Conservation (phyloP, 108 stramenopile species). For the Cylindrotheca fusiformis region DNA sequence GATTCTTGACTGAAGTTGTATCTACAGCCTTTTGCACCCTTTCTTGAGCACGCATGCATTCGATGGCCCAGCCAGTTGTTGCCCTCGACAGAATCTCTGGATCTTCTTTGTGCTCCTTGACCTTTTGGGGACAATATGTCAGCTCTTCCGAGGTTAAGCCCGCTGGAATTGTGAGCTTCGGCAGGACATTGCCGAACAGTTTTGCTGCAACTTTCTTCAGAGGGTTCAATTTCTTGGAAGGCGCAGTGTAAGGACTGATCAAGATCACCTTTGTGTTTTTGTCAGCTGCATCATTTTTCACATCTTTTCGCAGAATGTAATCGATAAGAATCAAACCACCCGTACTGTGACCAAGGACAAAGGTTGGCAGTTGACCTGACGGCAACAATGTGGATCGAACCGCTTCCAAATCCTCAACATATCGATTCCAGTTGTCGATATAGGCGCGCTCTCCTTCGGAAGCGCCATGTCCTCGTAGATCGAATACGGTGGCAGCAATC, state of each 20-base stretch:
- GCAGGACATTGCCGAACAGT: slow-evolving; percentile 5
- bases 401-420: slow-evolving; percentile 19
- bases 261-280: slow-evolving; percentile 13
- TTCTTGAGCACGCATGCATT: slow-evolving; percentile 9
- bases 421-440: slow-evolving; percentile 10
- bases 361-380: slow-evolving; percentile 6
- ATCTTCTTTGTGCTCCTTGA: slow-evolving; percentile 22
- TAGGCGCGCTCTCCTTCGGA: slow-evolving; percentile 19
- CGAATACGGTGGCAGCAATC: slow-evolving; percentile 18
- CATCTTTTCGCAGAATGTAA: slow-evolving; percentile 5
- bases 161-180: slow-evolving; percentile 13
- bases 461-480: slow-evolving; percentile 30
- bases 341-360: slow-evolving; percentile 23
- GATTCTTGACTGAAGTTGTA: slow-evolving; percentile 1
- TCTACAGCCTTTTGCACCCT: neutral
- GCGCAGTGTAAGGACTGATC: slow-evolving; percentile 16
- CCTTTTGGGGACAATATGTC: slow-evolving; percentile 10
- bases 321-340: slow-evolving; percentile 16
- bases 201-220: slow-evolving; percentile 1
- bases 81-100: slow-evolving; percentile 1
- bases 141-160: slow-evolving; percentile 7
- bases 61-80: slow-evolving; percentile 15
- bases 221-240: neutral
- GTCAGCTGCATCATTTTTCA: neutral
- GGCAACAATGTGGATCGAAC: slow-evolving; percentile 1